Percentiles rank a stretch among this genome's conserved stretches.
phyloP scores from a whole-genome alignment of 192 early-diverging fungal genomes.

The Coemansia sp. region DNA sequence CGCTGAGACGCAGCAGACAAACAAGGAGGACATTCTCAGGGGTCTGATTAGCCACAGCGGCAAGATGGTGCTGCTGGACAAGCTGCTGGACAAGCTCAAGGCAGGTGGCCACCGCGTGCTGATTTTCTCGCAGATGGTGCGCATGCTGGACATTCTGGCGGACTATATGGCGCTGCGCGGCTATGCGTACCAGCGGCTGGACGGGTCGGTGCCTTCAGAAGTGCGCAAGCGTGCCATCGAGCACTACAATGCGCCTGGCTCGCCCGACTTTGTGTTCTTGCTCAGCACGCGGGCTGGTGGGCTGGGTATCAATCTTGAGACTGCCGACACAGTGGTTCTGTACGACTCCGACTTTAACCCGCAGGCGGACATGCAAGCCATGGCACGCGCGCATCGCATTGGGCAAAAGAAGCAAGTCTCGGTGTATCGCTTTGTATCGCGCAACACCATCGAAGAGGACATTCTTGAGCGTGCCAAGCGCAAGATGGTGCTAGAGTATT shows the following conservation, averaged over 20 bases:
- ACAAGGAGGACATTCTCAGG: conserved; percentile 71
- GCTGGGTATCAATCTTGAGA: conserved; percentile 93
- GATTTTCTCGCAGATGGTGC: conserved; percentile 98
- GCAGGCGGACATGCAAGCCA: conserved; percentile 95
- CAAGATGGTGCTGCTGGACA: conserved; percentile 97
- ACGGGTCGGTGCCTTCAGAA: conserved; percentile 86
- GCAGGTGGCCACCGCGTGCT: conserved; percentile 92
- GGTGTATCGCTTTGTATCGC: conserved; percentile 96
- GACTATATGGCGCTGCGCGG: conserved; percentile 90
- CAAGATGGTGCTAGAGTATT: conserved; percentile 99
- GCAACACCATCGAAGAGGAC: conserved; percentile 97
- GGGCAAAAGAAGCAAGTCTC: conserved; percentile 97
- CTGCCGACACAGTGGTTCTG: conserved; percentile 96
- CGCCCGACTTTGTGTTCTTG: conserved; percentile 93
- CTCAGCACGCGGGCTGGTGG: conserved; percentile 97
- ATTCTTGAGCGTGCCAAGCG: conserved; percentile 97
- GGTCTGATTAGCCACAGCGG: conserved; percentile 89
- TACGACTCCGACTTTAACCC: conserved; percentile 96
- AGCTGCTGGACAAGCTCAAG: conserved; percentile 85
- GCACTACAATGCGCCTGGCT: conserved; percentile 92
- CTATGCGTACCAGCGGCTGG: conserved; percentile 88
- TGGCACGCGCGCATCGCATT: conserved; percentile 97
- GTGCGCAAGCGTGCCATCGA: conserved; percentile 95
- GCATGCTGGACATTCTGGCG: conserved; percentile 92
- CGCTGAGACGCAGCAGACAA: conserved; percentile 61